These are phyloP conservation scores for Wickerhamomyces chambardii DNA, from an alignment of 805 yeast genomes.

Conservation along the genomic window DNA sequence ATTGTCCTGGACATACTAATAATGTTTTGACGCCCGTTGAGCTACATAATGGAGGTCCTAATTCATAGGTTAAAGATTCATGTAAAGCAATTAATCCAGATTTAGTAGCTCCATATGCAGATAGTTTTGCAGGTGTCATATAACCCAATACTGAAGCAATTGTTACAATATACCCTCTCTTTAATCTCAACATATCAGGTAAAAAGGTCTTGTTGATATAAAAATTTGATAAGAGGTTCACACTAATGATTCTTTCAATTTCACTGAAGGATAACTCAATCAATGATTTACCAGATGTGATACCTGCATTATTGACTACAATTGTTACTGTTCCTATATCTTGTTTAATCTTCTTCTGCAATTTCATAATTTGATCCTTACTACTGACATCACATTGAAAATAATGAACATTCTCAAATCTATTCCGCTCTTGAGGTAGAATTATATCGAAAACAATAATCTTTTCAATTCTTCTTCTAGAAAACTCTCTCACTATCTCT, in stretches of 20 bases:
- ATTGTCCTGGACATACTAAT: slow-evolving; percentile 82
- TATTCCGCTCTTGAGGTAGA: slow-evolving; percentile 18
- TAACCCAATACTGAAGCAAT: slow-evolving; percentile 82
- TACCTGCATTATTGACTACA: slow-evolving; percentile 82
- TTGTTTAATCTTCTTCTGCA: slow-evolving; percentile 29
- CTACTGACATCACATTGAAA: slow-evolving; percentile 65
- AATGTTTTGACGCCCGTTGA: slow-evolving; percentile 59
- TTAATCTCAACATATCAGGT: slow-evolving; percentile 54
- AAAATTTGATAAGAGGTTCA: slow-evolving; percentile 65
- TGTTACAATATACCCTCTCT: slow-evolving; percentile 72
- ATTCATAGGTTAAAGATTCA: slow-evolving; percentile 67
- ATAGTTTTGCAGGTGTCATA: slow-evolving; percentile 71
- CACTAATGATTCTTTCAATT: slow-evolving; percentile 51
- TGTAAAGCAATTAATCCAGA: slow-evolving; percentile 81
- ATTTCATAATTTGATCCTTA: slow-evolving; percentile 29
- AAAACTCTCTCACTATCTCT: slow-evolving; percentile 43
- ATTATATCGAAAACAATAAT: slow-evolving; percentile 62
- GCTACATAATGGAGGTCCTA: slow-evolving; percentile 38
- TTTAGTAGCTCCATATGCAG: slow-evolving; percentile 66
- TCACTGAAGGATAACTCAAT: slow-evolving; percentile 45
- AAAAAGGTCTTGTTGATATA: slow-evolving; percentile 61
- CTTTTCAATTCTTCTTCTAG: slow-evolving; percentile 27
- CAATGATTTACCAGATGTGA: slow-evolving; percentile 49
- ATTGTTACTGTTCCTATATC: slow-evolving; percentile 55
- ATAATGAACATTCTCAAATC: slow-evolving; percentile 36